Base-by-base conservation (phyloP, 202 grass and related monocot species). In the Cymbopogon flexuosus region DNA sequence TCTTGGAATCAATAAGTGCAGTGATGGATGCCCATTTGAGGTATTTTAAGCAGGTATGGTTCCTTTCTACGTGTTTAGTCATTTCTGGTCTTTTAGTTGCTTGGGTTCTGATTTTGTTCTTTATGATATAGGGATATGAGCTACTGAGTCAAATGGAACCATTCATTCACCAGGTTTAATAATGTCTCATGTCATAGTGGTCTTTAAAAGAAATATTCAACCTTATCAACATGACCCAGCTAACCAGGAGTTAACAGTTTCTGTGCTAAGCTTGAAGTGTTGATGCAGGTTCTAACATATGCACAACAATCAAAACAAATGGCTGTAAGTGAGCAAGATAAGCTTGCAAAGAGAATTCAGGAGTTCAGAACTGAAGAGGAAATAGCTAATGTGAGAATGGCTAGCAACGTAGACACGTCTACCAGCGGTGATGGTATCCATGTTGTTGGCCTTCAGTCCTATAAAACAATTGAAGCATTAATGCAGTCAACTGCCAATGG, bases 11-110 rank as follows among this genome's bases (percentile, higher is more conserved):
- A 73, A 94, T 97, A 70, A 97, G 92, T 82, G 95, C 95, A 30
- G 92, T 97, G 81, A 94, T 97, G 95, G 95, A 97, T 93, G 95
- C 95, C 12, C 92, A 97, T 94, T 87, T 97, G 88, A 89, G 95
- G 92, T 97, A 97, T 86, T 97, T 97, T 89, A 97, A 97, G 78
- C 92, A 94, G 89, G 95, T 78, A 88, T 83, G 81, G 4, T 82
- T 76, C 43, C 74, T 52, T 83, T 81, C 19, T 66, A 62, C 73
- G 41, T 63, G 75, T 41, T 29, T 19, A 75, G 45, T 62, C 58
- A 67, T 87, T 81, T 35, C 43, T 68, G 59, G 4, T 84, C 39
- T 23, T 84, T 80, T 57, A 31, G 8, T 52, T 79, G 56, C 5
- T 68, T 73, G 75, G 71, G 13, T 84, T 56, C 64, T 92, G 78